Base-by-base conservation (phyloP, 2,329 filamentous ascomycete genomes). In the Fusarium temperatum region DNA sequence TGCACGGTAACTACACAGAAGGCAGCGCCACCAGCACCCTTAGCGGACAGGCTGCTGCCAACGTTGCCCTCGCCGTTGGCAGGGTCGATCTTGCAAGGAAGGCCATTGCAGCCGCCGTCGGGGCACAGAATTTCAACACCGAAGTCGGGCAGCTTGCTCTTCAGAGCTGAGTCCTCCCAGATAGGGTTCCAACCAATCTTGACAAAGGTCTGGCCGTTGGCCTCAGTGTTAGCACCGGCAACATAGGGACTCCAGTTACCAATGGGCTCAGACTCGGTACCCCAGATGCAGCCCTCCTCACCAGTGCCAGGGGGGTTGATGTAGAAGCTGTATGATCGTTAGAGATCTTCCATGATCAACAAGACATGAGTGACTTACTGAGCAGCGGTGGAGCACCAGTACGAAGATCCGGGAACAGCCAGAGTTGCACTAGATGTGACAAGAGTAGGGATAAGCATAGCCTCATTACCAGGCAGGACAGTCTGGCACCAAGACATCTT, bases 181-280 rank as follows among this genome's bases (percentile, higher is more conserved):
- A 94, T 92, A 30, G 93, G 93, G 82, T 95, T 95, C 87, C 91
- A 93, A 62, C 90, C 93, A 59, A 95, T 85, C 84, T 94, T 95
- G 76, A 94, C 87, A 79, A 89, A 95, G 3, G 93, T 94, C 69
- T 89, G 83, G 57, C 93, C 93, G 58, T 82, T 85, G 53, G 78
- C 76, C 74, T 91, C 90, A 22, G 90, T 91, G 82, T 95, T 95
- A 64, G 92, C 91, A 66, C 93, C 93, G 20, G 91, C 91, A 72
- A 95, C 93, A 78, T 91, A 96, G 5, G 92, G 90, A 57, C 89
- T 86, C 93, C 93, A 95, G 84, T 95, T 95, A 56, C 93, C 93
- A 75, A 90, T 82, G 3, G 92, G 87, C 72, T 90, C 85, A 45
- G 84, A 84, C 14, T 85, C 85, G 50, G 88, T 88, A 66, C 93